These are phyloP conservation scores for Abelmoschus esculentus DNA, from an alignment of 345 rosid genomes.

Conservation along the genomic window DNA sequence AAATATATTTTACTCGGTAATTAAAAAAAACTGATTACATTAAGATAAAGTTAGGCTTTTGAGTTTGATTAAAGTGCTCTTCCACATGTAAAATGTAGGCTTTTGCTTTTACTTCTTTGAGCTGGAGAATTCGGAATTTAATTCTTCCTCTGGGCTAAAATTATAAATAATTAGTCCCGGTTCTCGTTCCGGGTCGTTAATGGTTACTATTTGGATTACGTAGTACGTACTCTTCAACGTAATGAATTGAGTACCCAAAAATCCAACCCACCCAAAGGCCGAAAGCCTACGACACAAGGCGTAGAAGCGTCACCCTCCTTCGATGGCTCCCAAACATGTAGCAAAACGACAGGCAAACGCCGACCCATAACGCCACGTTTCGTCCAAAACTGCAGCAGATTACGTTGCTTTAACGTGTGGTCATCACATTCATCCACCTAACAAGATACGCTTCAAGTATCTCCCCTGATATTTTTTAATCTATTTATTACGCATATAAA, in stretches of 20 bases:
- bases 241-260: background rate
- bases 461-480: background rate
- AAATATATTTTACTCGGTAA: too few species aligned
- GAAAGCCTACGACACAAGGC: background rate
- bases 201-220: background rate
- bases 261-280: background rate
- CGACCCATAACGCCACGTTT: background rate
- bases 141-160: too few species aligned
- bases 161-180: too few species aligned
- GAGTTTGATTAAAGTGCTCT: background rate
- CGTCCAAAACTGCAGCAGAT: slow-evolving; percentile 5
- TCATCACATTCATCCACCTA: slow-evolving; percentile 10
- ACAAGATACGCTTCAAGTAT: background rate
- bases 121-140: too few species aligned
- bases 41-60: background rate
- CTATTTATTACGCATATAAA: background rate
- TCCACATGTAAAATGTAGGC: background rate
- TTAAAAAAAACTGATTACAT: background rate
- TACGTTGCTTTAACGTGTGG: slow-evolving; percentile 13
- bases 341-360: background rate
- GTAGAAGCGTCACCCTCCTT: background rate
- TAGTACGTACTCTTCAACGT: too few species aligned
- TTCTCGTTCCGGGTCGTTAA: background rate
- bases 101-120: too few species aligned
- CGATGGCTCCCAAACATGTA: background rate